phyloP scores from a whole-genome alignment of 2,329 filamentous ascomycete genomes.

The Cercospora sesami region DNA sequence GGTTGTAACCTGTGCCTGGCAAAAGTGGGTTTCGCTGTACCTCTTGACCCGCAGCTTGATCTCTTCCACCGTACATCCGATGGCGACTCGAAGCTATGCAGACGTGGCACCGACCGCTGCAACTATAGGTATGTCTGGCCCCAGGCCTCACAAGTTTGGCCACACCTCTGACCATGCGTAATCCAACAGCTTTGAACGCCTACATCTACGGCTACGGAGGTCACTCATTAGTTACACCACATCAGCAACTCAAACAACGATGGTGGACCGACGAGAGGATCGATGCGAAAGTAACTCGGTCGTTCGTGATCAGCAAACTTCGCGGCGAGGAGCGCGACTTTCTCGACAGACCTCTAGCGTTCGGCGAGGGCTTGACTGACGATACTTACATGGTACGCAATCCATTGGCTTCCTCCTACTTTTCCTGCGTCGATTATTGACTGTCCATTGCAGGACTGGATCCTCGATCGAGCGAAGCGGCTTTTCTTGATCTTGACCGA shows the following conservation, averaged over 20 bases:
- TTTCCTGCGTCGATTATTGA: not conserved
- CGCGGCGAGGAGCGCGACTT: slow-evolving; percentile 62
- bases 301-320: slow-evolving; percentile 66
- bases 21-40: not conserved
- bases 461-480: slow-evolving; percentile 65
- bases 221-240: slow-evolving; percentile 53
- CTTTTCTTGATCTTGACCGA: slow-evolving; percentile 72
- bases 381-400: slow-evolving; percentile 63
- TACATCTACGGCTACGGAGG: slow-evolving; percentile 54
- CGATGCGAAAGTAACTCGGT: slow-evolving; percentile 66
- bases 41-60: not conserved
- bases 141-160: slow-evolving; percentile 53
- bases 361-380: slow-evolving; percentile 68
- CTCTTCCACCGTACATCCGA: slow-evolving; percentile 12
- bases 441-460: slow-evolving; percentile 60
- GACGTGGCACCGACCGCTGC: slow-evolving; percentile 40
- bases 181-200: slow-evolving; percentile 47
- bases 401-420: not conserved
- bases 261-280: slow-evolving; percentile 75
- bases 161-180: slow-evolving; percentile 31
- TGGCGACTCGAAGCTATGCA: slow-evolving; percentile 40
- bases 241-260: slow-evolving; percentile 52
- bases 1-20: not conserved
- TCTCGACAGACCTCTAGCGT: slow-evolving; percentile 63
- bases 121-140: slow-evolving; percentile 49